Percentiles rank a stretch among this genome's conserved stretches.
phyloP scores from a whole-genome alignment of 2,329 filamentous ascomycete species.

The Akanthomyces lecanii region DNA sequence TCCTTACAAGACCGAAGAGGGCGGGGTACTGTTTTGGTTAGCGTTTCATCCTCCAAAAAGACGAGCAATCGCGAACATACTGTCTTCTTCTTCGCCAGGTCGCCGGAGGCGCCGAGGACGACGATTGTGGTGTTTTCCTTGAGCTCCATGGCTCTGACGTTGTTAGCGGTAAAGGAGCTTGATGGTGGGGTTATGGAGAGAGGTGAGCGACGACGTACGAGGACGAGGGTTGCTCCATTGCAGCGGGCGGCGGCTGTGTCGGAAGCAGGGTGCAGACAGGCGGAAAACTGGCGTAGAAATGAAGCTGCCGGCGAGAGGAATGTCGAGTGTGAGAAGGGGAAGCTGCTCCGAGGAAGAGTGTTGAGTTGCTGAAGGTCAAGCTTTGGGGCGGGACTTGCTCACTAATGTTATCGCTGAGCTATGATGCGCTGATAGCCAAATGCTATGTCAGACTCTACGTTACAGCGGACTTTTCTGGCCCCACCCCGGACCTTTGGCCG shows the following conservation, averaged over 20 bases:
- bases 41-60: conserved; percentile 25
- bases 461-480: conserved; percentile 9
- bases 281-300: not conserved
- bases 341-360: not conserved
- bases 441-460: conserved; percentile 17
- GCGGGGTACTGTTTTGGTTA: conserved; percentile 71
- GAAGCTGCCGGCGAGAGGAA: not conserved
- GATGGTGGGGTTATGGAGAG: conserved; percentile 17
- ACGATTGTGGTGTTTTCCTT: conserved; percentile 98
- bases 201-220: conserved; percentile 35
- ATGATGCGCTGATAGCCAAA: conserved; percentile 19
- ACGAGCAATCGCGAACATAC: conserved; percentile 46
- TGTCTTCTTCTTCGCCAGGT: conserved; percentile 99
- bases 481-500: conserved; percentile 11
- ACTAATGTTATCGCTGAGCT: conserved; percentile 16
- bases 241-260: conserved; percentile 15
- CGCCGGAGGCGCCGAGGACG: conserved; percentile 93
- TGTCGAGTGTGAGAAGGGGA: not conserved
- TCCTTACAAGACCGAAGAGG: conserved; percentile 90
- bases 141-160: conserved; percentile 75
- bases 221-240: conserved; percentile 21
- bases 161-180: conserved; percentile 14
- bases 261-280: not conserved
- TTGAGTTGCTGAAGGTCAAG: conserved; percentile 14
- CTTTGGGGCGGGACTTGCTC: conserved; percentile 14